These are phyloP conservation scores for Entomortierella beljakovae DNA, from an alignment of 192 early-diverging fungal genomes.

Conservation along the genomic window DNA sequence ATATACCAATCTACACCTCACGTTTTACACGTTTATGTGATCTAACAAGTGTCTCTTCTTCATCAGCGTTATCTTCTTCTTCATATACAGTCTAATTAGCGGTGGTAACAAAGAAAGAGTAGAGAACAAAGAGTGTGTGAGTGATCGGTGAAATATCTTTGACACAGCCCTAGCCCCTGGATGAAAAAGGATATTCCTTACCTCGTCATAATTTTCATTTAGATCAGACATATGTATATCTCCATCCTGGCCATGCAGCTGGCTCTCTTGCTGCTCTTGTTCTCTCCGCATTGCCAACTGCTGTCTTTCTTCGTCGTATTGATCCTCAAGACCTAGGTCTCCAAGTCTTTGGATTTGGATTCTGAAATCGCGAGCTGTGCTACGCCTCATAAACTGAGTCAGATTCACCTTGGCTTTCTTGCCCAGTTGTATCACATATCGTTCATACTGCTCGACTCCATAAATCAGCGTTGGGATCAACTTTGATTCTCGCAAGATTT, in stretches of 20 bases:
- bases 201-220: slow-evolving; percentile 16
- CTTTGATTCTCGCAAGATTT: slow-evolving; percentile 76
- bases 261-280: slow-evolving; percentile 13
- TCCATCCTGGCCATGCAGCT: slow-evolving; percentile 14
- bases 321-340: slow-evolving; percentile 55
- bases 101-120: background rate
- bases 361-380: slow-evolving; percentile 83
- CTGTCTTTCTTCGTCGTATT: slow-evolving; percentile 45
- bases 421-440: slow-evolving; percentile 74
- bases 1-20: background rate
- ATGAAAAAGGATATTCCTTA: background rate
- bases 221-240: slow-evolving; percentile 20
- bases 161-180: too few species aligned
- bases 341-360: slow-evolving; percentile 67
- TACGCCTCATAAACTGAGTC: slow-evolving; percentile 80
- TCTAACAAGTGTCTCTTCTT: slow-evolving; percentile 33
- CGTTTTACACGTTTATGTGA: slow-evolving; percentile 32
- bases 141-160: too few species aligned
- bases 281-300: slow-evolving; percentile 13
- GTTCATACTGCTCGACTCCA: slow-evolving; percentile 81
- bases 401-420: slow-evolving; percentile 79
- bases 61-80: slow-evolving; percentile 19
- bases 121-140: too few species aligned
- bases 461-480: slow-evolving; percentile 80
- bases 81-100: slow-evolving; percentile 9